phyloP scores from a whole-genome alignment of 2,329 filamentous ascomycete species.

The Hortaea sp. region DNA sequence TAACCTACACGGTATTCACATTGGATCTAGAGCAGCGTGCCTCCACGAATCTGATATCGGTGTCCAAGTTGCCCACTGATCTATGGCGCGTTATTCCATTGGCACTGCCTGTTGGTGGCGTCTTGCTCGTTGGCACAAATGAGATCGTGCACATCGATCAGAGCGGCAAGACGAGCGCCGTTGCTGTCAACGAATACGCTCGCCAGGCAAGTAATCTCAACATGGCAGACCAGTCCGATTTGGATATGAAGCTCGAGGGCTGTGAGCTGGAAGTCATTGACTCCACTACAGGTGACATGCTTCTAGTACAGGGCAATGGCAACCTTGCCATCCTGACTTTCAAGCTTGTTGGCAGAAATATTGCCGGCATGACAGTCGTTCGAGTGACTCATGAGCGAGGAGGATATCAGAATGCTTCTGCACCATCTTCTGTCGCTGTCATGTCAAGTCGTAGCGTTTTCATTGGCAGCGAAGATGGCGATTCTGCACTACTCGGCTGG shows the following conservation, averaged over 20 bases:
- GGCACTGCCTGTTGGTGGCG: conserved; percentile 77
- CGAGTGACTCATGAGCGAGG: conserved; percentile 53
- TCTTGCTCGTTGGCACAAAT: conserved; percentile 76
- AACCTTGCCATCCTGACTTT: conserved; percentile 68
- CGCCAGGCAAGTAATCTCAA: conserved; percentile 73
- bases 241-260: conserved; percentile 70
- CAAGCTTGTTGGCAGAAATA: conserved; percentile 78
- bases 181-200: conserved; percentile 86
- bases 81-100: conserved; percentile 73
- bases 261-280: conserved; percentile 69
- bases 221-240: conserved; percentile 73
- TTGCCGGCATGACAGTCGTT: conserved; percentile 73
- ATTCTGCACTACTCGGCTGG: conserved; percentile 77
- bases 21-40: conserved; percentile 87
- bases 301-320: conserved; percentile 72
- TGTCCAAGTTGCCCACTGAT: conserved; percentile 76
- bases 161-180: conserved; percentile 82
- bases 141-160: conserved; percentile 94
- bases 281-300: conserved; percentile 66
- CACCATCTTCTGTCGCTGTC: conserved; percentile 59
- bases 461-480: conserved; percentile 71
- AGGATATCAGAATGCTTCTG: conserved; percentile 50
- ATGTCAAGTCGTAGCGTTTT: conserved; percentile 65
- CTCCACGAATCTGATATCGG: conserved; percentile 84
- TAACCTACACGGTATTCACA: conserved; percentile 90